phyloP scores from a whole-genome alignment of 768 basidiomycete genomes.

The Auriscalpium orientale region DNA sequence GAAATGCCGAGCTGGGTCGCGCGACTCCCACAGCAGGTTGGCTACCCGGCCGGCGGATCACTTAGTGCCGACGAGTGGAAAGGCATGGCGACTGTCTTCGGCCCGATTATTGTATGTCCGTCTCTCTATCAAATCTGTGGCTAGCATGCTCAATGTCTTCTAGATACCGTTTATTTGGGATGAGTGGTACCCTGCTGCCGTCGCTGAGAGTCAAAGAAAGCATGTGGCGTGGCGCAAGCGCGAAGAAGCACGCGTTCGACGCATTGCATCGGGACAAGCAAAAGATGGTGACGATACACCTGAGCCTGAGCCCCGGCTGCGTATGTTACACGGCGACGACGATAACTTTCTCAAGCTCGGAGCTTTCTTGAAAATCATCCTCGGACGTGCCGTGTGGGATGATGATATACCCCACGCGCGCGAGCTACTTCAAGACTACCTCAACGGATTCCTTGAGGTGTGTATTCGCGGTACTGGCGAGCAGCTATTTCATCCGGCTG shows the following conservation, averaged over 20 bases:
- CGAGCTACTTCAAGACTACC: no score
- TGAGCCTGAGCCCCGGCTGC: no score
- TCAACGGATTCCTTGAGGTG: no score
- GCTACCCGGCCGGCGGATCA: constrained; percentile 25
- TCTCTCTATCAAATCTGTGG: background rate
- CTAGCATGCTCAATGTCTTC: background rate
- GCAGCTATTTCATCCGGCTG: no score
- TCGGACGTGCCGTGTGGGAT: no score
- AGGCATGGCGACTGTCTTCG: constrained; percentile 14
- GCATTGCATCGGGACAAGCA: no score
- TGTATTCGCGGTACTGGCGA: no score
- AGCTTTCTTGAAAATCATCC: no score
- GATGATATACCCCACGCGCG: no score
- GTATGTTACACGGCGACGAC: no score
- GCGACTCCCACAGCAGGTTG: constrained; percentile 18
- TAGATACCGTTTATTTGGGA: background rate
- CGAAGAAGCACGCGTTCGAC: background rate
- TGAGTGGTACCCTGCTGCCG: background rate
- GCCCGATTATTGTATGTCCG: constrained; percentile 19
- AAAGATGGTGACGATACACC: no score
- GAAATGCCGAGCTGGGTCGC: constrained; percentile 23
- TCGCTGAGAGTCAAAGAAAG: background rate
- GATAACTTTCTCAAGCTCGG: no score
- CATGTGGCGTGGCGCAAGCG: background rate
- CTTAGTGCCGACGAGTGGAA: constrained; percentile 25